Evolutionary conservation across 305 asterid genomes (phyloP).

Genomic region (Nicotiana rustica): DNA sequence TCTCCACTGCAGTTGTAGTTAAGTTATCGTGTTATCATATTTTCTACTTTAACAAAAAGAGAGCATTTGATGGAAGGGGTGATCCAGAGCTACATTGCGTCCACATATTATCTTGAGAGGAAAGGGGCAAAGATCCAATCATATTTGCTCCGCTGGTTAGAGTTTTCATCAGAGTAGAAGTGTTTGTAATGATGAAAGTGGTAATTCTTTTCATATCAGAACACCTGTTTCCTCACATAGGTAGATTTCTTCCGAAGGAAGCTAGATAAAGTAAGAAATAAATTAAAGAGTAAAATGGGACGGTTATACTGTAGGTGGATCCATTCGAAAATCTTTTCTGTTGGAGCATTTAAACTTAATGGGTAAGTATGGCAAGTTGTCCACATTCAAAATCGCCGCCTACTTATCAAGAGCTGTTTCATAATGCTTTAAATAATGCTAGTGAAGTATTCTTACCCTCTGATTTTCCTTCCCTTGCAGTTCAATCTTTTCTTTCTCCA

Average conservation of each 20-base stretch:
- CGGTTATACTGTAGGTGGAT: neutral
- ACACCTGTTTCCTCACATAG: constrained; percentile 10
- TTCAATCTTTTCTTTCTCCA: constrained; percentile 61
- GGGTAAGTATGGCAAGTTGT: neutral
- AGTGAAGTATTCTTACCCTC: constrained; percentile 54
- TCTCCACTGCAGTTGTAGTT: neutral
- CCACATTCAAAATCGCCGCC: neutral
- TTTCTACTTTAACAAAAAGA: neutral
- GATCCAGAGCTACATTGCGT: neutral
- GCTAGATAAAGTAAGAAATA: neutral
- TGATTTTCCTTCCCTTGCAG: constrained; percentile 66
- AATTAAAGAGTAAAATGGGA: neutral
- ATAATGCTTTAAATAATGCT: neutral
- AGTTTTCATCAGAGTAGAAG: neutral
- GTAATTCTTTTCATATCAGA: neutral
- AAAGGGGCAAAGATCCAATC: neutral
- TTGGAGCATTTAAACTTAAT: neutral
- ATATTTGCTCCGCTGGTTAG: neutral
- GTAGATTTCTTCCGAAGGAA: neutral
- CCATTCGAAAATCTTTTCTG: neutral
- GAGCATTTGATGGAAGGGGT: neutral
- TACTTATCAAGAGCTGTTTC: neutral
- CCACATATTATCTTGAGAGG: neutral
- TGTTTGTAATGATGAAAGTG: neutral
- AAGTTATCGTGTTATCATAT: neutral